Percentiles rank a stretch among this genome's conserved stretches.
phyloP scores from a whole-genome alignment of 2,329 filamentous ascomycete genomes.

The Paramyrothecium roridum region DNA sequence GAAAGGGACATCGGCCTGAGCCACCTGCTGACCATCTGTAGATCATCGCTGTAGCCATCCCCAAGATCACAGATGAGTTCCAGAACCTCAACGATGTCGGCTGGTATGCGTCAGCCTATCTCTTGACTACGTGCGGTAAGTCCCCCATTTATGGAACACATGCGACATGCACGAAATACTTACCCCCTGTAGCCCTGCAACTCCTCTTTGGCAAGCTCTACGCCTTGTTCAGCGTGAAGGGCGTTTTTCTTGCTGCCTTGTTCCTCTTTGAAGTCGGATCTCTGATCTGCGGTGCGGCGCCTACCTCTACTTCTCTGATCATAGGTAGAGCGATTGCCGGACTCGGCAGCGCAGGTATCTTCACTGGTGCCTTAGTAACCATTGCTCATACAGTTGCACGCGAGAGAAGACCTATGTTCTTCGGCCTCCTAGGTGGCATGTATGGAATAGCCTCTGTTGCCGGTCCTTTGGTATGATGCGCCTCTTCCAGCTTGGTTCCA shows the following conservation, averaged over 20 bases:
- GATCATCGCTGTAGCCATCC: no score
- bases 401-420: conserved; percentile 9
- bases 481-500: conserved; percentile 20
- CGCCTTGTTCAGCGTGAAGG: conserved; percentile 27
- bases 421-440: conserved; percentile 15
- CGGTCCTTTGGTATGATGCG: conserved; percentile 12
- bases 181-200: conserved; percentile 18
- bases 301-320: conserved; percentile 32
- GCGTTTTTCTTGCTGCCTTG: conserved; percentile 18
- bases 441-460: conserved; percentile 14
- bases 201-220: conserved; percentile 27
- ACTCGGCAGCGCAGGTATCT: conserved; percentile 19
- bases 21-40: no score
- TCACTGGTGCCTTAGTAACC: conserved; percentile 12
- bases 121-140: no score
- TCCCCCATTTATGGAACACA: no score
- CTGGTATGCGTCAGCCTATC: conserved; percentile 27
- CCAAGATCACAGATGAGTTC: conserved; percentile 21
- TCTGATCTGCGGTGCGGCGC: conserved; percentile 21
- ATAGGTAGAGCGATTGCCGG: conserved; percentile 33
- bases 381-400: conserved; percentile 10
- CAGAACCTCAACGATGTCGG: conserved; percentile 30
- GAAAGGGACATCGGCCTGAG: no score
- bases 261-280: conserved; percentile 21
- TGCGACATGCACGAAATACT: no score